Conservation (phyloP, 306 rosid species). For the Rosa lucieae region DNA sequence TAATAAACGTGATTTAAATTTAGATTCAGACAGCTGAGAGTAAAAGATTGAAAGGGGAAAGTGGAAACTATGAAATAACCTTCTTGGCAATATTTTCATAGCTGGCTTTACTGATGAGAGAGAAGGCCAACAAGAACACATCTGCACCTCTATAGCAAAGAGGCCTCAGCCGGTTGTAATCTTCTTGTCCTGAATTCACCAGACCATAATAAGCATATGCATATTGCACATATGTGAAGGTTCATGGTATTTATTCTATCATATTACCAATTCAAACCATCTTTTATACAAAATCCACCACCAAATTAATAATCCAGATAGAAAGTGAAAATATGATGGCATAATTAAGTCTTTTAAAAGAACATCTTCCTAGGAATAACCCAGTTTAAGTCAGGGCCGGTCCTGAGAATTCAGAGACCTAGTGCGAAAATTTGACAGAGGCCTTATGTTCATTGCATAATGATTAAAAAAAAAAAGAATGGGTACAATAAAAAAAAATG, state of each 20-base stretch:
- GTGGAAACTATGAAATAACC: constrained; percentile 36
- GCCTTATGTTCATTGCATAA: no score
- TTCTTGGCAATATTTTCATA: constrained; percentile 86
- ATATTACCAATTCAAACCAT: neutral
- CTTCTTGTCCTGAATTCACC: constrained; percentile 75
- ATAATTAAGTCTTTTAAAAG: neutral
- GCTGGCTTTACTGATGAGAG: constrained; percentile 95
- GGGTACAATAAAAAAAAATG: no score
- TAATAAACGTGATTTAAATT: neutral
- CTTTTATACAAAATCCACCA: neutral
- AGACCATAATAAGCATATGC: neutral
- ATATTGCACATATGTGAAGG: neutral
- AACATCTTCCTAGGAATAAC: neutral
- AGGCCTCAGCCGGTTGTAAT: constrained; percentile 94
- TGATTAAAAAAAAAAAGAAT: no score
- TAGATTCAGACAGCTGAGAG: neutral
- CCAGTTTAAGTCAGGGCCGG: neutral
- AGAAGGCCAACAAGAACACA: constrained; percentile 89
- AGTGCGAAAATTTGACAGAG: neutral
- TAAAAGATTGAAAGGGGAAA: neutral
- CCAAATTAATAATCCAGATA: neutral
- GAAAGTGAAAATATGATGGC: neutral
- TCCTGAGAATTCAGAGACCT: no score
- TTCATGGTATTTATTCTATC: neutral
- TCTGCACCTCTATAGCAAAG: constrained; percentile 94